These are phyloP conservation scores for Peronospora destructor DNA, from an alignment of 352 stramenopile genomes.

Conservation along the genomic window DNA sequence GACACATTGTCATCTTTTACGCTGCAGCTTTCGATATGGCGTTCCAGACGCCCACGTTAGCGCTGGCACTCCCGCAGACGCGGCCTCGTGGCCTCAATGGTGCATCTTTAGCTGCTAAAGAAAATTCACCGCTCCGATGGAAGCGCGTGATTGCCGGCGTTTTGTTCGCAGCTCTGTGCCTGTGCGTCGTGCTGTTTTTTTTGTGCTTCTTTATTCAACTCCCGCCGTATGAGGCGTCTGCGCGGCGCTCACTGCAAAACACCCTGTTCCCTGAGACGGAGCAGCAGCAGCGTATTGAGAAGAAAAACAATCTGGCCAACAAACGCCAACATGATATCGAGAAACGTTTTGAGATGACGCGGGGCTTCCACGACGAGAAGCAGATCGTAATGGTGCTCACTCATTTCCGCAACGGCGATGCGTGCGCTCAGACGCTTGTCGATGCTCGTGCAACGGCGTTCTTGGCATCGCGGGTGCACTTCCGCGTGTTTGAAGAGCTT, in stretches of 20 bases:
- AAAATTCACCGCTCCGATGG: constrained; percentile 15
- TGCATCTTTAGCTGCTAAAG: constrained; percentile 7
- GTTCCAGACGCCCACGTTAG: constrained; percentile 52
- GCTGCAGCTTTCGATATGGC: constrained; percentile 16
- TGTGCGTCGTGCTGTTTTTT: constrained; percentile 36
- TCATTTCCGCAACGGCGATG: constrained; percentile 49
- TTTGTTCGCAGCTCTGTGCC: constrained; percentile 25
- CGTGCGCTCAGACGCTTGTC: constrained; percentile 49
- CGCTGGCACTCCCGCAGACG: constrained; percentile 46
- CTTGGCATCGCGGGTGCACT: constrained; percentile 40
- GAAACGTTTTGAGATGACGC: constrained; percentile 2
- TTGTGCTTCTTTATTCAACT: constrained; percentile 35
- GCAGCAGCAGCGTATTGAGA: constrained; percentile 8
- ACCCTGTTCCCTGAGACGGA: constrained; percentile 14
- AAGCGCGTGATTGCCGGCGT: constrained; percentile 18
- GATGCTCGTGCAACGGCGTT: constrained; percentile 39
- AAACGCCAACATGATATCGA: constrained; percentile 14
- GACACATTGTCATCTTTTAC: too few species aligned
- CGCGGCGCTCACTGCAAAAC: constrained; percentile 25
- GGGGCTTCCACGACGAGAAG: constrained; percentile 62
- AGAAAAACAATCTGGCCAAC: constrained; percentile 11
- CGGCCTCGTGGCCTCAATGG: constrained; percentile 13
- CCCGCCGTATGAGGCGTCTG: constrained; percentile 23
- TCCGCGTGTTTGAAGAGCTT: constrained; percentile 72
- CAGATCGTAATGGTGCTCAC: constrained; percentile 69